These are phyloP conservation scores for Acer yangbiense DNA, from an alignment of 345 rosid genomes.

Conservation along the genomic window DNA sequence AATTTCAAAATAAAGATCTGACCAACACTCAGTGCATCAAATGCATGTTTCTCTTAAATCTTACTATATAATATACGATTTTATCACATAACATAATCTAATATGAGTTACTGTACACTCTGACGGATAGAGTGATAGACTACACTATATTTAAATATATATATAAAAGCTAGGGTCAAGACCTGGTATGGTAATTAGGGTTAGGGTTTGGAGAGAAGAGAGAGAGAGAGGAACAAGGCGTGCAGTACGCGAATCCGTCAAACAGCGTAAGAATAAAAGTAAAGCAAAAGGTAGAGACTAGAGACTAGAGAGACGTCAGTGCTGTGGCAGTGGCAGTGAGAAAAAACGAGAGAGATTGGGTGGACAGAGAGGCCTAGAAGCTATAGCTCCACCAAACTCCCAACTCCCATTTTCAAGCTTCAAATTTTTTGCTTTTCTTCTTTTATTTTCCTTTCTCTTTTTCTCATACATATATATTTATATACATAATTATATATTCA, in stretches of 20 bases:
- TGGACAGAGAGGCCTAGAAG: background rate
- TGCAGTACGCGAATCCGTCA: conserved; percentile 28
- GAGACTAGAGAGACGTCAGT: conserved; percentile 7
- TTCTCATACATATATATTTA: too few species aligned
- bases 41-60: too few species aligned
- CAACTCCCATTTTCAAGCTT: background rate
- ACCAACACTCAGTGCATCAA: too few species aligned
- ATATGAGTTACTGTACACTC: too few species aligned
- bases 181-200: background rate
- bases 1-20: too few species aligned
- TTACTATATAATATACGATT: too few species aligned
- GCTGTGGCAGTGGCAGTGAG: conserved; percentile 4
- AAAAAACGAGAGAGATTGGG: background rate
- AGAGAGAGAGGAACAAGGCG: background rate
- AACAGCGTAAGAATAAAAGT: conserved; percentile 31
- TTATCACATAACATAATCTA: too few species aligned
- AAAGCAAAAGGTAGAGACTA: background rate
- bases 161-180: background rate
- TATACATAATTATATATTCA: conserved; percentile 1
- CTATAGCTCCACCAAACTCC: background rate
- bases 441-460: background rate
- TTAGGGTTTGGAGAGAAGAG: background rate
- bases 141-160: too few species aligned
- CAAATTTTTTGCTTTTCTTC: background rate
- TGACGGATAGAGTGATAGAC: too few species aligned